These are phyloP conservation scores for Marasmius tenuissimus DNA, from an alignment of 1,284 basidiomycete species.

Conservation along the genomic window DNA sequence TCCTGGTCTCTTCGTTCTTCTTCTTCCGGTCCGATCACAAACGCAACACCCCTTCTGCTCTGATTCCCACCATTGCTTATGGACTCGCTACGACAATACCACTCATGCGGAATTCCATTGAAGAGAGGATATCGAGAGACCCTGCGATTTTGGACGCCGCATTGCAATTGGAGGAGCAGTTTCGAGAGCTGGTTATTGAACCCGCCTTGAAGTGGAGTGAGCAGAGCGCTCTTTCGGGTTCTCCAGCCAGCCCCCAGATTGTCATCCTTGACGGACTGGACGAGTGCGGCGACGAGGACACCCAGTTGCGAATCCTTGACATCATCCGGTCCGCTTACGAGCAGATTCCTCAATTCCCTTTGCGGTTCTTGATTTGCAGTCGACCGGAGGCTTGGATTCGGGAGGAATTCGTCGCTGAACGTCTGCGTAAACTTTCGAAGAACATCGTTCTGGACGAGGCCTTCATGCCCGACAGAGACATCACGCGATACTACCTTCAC, in stretches of 20 bases:
- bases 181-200: neutral
- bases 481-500: neutral
- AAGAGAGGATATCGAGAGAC: neutral
- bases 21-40: constrained; percentile 1
- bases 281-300: constrained; percentile 10
- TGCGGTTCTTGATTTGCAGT: constrained; percentile 19
- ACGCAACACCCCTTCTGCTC: too few relatives aligned
- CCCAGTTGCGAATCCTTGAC: neutral
- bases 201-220: too few relatives aligned
- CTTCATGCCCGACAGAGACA: neutral
- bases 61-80: too few relatives aligned
- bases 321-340: neutral
- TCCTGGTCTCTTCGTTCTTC: constrained; percentile 16
- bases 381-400: constrained; percentile 17
- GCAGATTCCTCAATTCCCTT: constrained; percentile 3
- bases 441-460: neutral
- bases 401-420: constrained; percentile 6
- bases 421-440: neutral
- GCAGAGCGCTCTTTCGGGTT: too few relatives aligned
- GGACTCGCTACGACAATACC: too few relatives aligned
- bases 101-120: too few relatives aligned
- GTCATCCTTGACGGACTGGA: constrained; percentile 20
- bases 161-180: constrained; percentile 1
- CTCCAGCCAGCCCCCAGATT: neutral
- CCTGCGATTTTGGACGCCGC: neutral